phyloP scores from a whole-genome alignment of 306 rosid genomes.

The Prunus salicina region DNA sequence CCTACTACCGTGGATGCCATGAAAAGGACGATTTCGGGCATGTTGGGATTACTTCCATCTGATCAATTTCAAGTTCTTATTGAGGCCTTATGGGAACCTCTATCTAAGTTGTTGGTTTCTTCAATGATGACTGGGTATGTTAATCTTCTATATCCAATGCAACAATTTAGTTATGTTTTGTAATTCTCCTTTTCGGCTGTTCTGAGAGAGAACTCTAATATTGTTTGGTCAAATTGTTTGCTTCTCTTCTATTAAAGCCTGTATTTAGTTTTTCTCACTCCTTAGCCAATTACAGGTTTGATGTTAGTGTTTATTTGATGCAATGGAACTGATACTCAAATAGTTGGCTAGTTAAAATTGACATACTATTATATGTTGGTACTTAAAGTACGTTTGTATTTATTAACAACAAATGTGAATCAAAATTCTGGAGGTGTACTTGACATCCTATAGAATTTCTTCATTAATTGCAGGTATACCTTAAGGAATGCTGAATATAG shows the following conservation, averaged over 20 bases:
- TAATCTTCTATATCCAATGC: background rate
- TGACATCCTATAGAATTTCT: conserved; percentile 19
- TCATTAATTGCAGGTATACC: conserved; percentile 62
- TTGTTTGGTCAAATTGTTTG: background rate
- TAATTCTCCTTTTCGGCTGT: background rate
- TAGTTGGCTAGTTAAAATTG: background rate
- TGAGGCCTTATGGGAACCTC: conserved; percentile 92
- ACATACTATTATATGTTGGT: background rate
- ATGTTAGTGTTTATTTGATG: background rate
- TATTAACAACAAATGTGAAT: background rate
- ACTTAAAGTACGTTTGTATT: background rate
- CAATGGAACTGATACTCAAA: background rate
- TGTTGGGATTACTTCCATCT: conserved; percentile 94
- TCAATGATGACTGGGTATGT: conserved; percentile 95
- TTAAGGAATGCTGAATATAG: conserved; percentile 90
- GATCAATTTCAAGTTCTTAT: conserved; percentile 79
- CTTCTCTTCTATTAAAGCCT: background rate
- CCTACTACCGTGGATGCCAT: conserved; percentile 85
- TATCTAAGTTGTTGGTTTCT: conserved; percentile 83
- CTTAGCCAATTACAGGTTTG: background rate
- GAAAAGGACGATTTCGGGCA: conserved; percentile 93
- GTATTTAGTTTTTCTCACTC: background rate
- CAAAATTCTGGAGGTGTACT: conserved; percentile 13
- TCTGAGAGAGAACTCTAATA: background rate
- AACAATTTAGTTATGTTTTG: background rate